Base-by-base conservation (phyloP, 2,329 filamentous ascomycete genomes). In the Parascedosporium putredinis region DNA sequence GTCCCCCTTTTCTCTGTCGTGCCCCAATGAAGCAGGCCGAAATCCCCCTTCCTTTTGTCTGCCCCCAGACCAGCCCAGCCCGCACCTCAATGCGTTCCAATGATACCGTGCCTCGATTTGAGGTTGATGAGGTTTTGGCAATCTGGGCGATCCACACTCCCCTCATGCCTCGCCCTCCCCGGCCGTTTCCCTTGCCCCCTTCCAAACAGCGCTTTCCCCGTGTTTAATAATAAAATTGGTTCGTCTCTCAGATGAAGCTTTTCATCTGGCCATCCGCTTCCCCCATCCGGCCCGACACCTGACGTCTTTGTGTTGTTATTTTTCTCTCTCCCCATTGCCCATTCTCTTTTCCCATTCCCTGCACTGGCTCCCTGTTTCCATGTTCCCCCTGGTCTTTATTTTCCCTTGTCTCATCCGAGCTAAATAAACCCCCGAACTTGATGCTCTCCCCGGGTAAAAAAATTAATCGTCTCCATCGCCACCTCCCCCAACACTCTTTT, bases 181-280 rank as follows among this genome's bases (percentile, higher is more conserved):
- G 12, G 5, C n/a, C 14, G 25, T 29, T 10, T 14, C 23, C 25
- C 14, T 22, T 18, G n/a, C 20, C 42, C 34, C 12, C n/a, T n/a
- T 43, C 25, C 47, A 27, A 31, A 49, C 22, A 31, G 36, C 24
- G 47, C 47, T 42, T 43, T 49, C 34, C 33, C 47, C 47, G 47
- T 49, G 24, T 49, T 48, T 49, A 49, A 49, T 49, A 38, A 49
- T 49, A 49, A 45, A 45, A 49, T 49, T 49, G 23, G 34, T 23
- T 40, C 18, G 16, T 20, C 27, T 12, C 46, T 34, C 23, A 36
- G 43, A 49, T 23, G 36, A 49, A 23, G 47, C 36, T 42, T 38
- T 49, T 49, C 33, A 27, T 23, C 40, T 24, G 23, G 36, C 36
- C 14, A 14, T 43, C 10, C 38, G 12, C 34, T 25, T 38, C 47